Evolutionary conservation across 2,329 filamentous ascomycete genomes (phyloP), one percentile per base, ranked within the genome.

Genomic region (Penicillium psychrosexuale): DNA sequence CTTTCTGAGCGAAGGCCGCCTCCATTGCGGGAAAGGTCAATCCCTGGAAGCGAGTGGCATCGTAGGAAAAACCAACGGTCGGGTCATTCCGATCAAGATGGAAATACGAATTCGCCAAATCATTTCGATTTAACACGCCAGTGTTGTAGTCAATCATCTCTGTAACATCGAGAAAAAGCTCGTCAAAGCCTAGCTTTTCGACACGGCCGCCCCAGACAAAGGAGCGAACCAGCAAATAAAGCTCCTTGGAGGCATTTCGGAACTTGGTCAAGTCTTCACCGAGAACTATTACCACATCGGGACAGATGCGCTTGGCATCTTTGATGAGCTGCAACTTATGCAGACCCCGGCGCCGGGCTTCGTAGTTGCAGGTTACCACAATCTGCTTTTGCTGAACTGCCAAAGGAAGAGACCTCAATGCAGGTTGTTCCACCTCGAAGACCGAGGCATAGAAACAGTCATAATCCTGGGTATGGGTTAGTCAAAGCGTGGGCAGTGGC

Each of bases 381-480:
- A 97, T 96, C 70, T 91, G 90, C 75, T 97, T 97, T 74, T 97
- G 92, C 72, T 92, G 89, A 55, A 96, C 85, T 34, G 91, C 92
- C 33, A 97, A 78, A 7, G 91, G 90, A 17, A 88, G 75, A 1
- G 81, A 79, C 68, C 85, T 90, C 54, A 97, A 78, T 2, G 81
- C 77, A 0, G 91, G 90, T 61, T 89, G 85, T 69, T 89, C 87
- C 61, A 87, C 87, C 75, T 97, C 91, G 63, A 94, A 87, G 8
- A 94, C 91, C 47, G 91, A 90, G 22, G 92, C 92, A 72, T 97
- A 97, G 78, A 97, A 97, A 77, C 90, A 96, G 77, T 79, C 77
- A 66, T 78, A 79, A 62, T 79, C 77, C 75, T 77, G 51, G 19
- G 33, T 33, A 38, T 34, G 46, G 46, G 13, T 60, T 39, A 57